Evolutionary conservation across 306 rosid genomes (phyloP).

Genomic region (Alnus rubra): DNA sequence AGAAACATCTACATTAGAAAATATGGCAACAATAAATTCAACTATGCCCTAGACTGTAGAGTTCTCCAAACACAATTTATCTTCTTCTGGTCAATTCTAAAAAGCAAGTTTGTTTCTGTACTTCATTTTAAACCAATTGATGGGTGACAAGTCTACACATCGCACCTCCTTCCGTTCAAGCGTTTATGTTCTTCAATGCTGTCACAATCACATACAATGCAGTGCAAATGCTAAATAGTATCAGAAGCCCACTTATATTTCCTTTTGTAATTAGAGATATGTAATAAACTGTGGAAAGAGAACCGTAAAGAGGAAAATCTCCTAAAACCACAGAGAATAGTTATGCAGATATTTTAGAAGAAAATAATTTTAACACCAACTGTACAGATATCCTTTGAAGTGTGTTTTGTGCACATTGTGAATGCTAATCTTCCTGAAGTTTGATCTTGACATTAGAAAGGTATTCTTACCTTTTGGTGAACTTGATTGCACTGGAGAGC

Average conservation of each 20-base stretch:
- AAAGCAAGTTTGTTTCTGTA: background rate
- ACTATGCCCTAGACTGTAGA: background rate
- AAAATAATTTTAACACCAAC: background rate
- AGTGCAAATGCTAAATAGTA: background rate
- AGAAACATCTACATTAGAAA: background rate
- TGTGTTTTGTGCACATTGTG: constrained; percentile 3
- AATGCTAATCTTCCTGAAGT: constrained; percentile 8
- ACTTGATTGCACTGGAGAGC: constrained; percentile 77
- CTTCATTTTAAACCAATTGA: background rate
- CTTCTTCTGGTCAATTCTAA: background rate
- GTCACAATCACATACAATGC: background rate
- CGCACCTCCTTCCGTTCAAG: background rate
- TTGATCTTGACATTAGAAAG: constrained; percentile 24
- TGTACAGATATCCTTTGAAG: background rate
- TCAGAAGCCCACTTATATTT: background rate
- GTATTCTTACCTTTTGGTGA: constrained; percentile 66
- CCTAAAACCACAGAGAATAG: background rate
- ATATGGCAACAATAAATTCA: background rate
- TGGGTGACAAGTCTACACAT: background rate
- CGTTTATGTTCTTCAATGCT: background rate
- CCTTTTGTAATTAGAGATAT: constrained; percentile 1
- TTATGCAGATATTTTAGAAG: background rate
- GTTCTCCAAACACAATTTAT: background rate
- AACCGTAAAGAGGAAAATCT: background rate
- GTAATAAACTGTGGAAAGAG: background rate